These are phyloP conservation scores for Nothomitra cinnamomea DNA, from an alignment of 2,329 filamentous ascomycete genomes.

Conservation along the genomic window DNA sequence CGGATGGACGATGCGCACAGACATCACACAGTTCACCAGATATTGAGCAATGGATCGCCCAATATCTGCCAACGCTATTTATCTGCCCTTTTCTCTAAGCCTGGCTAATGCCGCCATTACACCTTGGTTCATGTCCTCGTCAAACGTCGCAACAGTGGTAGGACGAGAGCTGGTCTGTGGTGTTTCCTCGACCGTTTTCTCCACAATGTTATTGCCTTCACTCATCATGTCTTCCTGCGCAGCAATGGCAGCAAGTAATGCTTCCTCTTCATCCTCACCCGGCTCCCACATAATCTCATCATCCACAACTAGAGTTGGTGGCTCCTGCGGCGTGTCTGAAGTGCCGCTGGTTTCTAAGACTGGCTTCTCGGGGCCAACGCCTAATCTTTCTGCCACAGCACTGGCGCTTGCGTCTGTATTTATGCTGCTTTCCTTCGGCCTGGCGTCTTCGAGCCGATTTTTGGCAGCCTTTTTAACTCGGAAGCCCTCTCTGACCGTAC, in stretches of 20 bases:
- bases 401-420: not conserved
- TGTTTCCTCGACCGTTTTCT: conserved; percentile 7
- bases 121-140: conserved; percentile 36
- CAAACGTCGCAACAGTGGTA: conserved; percentile 8
- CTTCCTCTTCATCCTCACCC: conserved; percentile 29
- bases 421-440: not conserved
- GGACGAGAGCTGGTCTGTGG: conserved; percentile 10
- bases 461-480: conserved; percentile 54
- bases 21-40: too few species aligned
- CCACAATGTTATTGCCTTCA: conserved; percentile 6
- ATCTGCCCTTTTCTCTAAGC: conserved; percentile 23
- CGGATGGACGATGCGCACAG: too few species aligned
- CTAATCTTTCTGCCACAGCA: conserved; percentile 8
- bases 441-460: conserved; percentile 21
- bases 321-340: not conserved
- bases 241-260: conserved; percentile 22
- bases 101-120: conserved; percentile 41
- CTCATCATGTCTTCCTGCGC: conserved; percentile 11
- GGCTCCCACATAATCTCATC: conserved; percentile 14
- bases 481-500: conserved; percentile 72
- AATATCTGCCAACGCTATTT: not conserved
- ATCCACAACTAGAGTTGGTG: conserved; percentile 19
- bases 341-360: conserved; percentile 17
- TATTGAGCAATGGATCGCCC: too few species aligned
- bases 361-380: conserved; percentile 7